A percentile compares a stretch with the other conserved stretches of the same genome.
phyloP scores from a whole-genome alignment of 768 basidiomycete genomes.

The Tricholoma saponaceum region DNA sequence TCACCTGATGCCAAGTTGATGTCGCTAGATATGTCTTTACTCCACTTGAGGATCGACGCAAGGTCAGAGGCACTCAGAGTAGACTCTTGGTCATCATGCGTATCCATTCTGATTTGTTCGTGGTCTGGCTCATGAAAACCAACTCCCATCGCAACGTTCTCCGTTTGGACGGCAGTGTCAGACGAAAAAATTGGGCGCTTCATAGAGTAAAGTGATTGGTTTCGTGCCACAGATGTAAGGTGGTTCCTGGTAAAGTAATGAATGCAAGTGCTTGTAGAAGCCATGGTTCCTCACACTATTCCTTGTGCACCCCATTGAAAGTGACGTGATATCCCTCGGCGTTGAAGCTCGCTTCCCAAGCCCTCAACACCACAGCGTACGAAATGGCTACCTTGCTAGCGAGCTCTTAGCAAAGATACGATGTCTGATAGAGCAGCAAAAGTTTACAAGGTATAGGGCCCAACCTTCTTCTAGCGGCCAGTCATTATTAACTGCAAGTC shows the following conservation, averaged over 20 bases:
- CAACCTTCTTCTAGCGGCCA: conserved; percentile 74
- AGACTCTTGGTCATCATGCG: conserved; percentile 50
- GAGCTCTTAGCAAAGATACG: conserved; percentile 3
- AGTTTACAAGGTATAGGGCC: conserved; percentile 55
- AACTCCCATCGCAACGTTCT: conserved; percentile 27
- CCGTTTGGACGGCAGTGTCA: conserved; percentile 65
- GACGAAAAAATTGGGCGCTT: conserved; percentile 54
- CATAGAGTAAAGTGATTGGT: conserved; percentile 40
- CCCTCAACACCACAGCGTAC: conserved; percentile 60
- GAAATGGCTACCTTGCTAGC: conserved; percentile 69
- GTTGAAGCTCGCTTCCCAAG: conserved; percentile 63
- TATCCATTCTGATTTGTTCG: conserved; percentile 27
- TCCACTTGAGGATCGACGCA: conserved; percentile 69
- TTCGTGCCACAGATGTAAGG: conserved; percentile 42
- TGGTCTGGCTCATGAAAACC: conserved; percentile 24
- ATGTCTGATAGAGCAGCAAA: neutral
- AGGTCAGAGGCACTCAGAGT: conserved; percentile 59
- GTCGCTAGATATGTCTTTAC: conserved; percentile 70
- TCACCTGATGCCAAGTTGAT: conserved; percentile 63
- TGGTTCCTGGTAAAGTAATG: conserved; percentile 37
- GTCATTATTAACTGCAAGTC: conserved; percentile 60
- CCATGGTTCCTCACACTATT: conserved; percentile 47
- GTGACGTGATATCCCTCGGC: conserved; percentile 61
- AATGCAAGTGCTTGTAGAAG: neutral
- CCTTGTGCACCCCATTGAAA: conserved; percentile 72